A percentile compares a stretch with the other conserved stretches of the same genome.
phyloP scores from a whole-genome alignment of 805 yeast genomes.

The Candida succiphila region DNA sequence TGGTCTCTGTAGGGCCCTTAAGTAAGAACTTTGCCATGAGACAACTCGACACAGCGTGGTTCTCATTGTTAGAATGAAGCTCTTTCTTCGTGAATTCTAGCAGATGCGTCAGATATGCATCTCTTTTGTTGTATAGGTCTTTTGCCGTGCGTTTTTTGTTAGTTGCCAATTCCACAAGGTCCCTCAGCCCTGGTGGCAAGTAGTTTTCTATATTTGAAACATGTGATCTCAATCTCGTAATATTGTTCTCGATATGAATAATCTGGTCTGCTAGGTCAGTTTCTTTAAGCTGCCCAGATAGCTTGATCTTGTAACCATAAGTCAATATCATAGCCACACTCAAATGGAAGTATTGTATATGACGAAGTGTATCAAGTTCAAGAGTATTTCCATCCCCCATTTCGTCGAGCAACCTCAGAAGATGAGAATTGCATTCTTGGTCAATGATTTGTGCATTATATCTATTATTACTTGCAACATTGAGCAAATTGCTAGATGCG shows the following conservation, averaged over 20 bases:
- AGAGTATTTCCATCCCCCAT: slow-evolving; percentile 9
- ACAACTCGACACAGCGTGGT: slow-evolving; percentile 6
- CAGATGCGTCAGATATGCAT: slow-evolving; percentile 35
- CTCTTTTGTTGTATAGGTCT: slow-evolving; percentile 32
- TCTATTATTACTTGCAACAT: slow-evolving; percentile 25
- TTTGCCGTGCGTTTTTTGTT: slow-evolving; percentile 9
- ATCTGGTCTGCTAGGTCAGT: slow-evolving; percentile 37
- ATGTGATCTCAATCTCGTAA: slow-evolving; percentile 49
- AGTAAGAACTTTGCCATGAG: slow-evolving; percentile 18
- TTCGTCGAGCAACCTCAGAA: neutral
- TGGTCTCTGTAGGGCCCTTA: neutral
- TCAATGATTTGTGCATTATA: slow-evolving; percentile 26
- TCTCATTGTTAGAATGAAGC: slow-evolving; percentile 3
- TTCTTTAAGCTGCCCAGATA: slow-evolving; percentile 27
- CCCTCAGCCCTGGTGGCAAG: slow-evolving; percentile 32
- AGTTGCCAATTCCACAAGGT: slow-evolving; percentile 7
- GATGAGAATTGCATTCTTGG: slow-evolving; percentile 22
- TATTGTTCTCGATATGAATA: slow-evolving; percentile 43
- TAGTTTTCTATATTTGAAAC: slow-evolving; percentile 46
- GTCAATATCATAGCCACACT: slow-evolving; percentile 40
- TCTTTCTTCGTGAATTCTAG: slow-evolving; percentile 16
- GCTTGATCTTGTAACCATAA: slow-evolving; percentile 41
- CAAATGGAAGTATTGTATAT: slow-evolving; percentile 40
- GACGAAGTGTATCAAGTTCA: slow-evolving; percentile 30
- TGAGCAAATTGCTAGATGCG: slow-evolving; percentile 31